Percentiles rank a stretch among this genome's conserved stretches.
phyloP scores from a whole-genome alignment of 192 early-diverging fungal species.

The Coemansia reversa region DNA sequence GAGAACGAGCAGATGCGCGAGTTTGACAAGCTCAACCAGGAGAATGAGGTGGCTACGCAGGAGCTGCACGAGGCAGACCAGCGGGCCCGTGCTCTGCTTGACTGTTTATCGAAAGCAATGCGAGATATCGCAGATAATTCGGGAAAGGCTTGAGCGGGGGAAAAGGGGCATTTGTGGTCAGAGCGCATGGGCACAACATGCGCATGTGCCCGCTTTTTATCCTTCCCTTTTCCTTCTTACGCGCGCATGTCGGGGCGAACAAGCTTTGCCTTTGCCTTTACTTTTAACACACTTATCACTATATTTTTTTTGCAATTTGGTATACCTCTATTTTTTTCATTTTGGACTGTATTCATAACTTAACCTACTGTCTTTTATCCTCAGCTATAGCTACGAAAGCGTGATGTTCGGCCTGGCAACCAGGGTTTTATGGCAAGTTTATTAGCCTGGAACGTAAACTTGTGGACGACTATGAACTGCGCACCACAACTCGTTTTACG shows the following conservation, averaged over 20 bases:
- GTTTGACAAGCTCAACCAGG: slow-evolving; percentile 32
- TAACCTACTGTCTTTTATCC: neutral
- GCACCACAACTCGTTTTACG: too few species aligned
- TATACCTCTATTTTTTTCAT: slow-evolving; percentile 3
- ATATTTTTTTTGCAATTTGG: slow-evolving; percentile 1
- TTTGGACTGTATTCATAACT: slow-evolving; percentile 5
- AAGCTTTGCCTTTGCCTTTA: neutral
- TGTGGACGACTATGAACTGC: too few species aligned
- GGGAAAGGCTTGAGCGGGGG: slow-evolving; percentile 11
- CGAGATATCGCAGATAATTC: slow-evolving; percentile 30
- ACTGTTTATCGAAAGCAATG: slow-evolving; percentile 18
- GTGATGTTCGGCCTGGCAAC: slow-evolving; percentile 47
- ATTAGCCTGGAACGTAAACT: neutral
- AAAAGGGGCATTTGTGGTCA: neutral
- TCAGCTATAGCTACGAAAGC: neutral
- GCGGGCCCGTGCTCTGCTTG: slow-evolving; percentile 27
- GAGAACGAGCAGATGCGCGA: slow-evolving; percentile 35
- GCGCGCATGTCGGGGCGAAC: slow-evolving; percentile 20
- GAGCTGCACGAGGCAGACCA: slow-evolving; percentile 37
- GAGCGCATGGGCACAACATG: neutral
- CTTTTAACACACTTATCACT: slow-evolving; percentile 3
- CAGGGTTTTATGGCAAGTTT: slow-evolving; percentile 43
- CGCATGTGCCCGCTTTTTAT: neutral
- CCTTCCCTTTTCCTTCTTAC: neutral
- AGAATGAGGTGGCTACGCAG: slow-evolving; percentile 32